These are phyloP conservation scores for Mucor piriformis DNA, from an alignment of 371 early-diverging fungal genomes.

Conservation along the genomic window DNA sequence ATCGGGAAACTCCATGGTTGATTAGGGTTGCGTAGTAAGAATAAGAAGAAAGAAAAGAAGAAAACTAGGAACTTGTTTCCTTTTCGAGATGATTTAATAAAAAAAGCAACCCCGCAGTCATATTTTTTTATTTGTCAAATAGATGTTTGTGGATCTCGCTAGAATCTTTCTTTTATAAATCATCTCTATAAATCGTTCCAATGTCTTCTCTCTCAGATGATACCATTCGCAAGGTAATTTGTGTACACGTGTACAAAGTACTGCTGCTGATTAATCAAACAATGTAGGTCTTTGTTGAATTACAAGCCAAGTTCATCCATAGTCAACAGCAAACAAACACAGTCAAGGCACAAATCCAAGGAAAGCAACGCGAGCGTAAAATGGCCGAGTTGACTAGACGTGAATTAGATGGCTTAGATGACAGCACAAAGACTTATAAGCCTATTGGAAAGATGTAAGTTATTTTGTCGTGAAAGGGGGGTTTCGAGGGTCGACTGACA, in stretches of 20 bases:
- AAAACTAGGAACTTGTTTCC: slow-evolving; percentile 4
- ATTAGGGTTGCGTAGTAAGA: neutral
- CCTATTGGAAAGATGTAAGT: slow-evolving; percentile 81
- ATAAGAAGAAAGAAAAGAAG: neutral
- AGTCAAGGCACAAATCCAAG: slow-evolving; percentile 71
- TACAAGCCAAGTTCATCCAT: slow-evolving; percentile 63
- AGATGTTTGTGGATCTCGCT: neutral
- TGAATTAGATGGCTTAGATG: slow-evolving; percentile 66
- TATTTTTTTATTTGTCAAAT: neutral
- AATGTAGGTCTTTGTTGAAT: slow-evolving; percentile 62
- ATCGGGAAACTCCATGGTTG: slow-evolving; percentile 54
- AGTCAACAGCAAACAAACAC: slow-evolving; percentile 67
- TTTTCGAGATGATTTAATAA: no score
- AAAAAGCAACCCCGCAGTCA: no score
- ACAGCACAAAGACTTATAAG: slow-evolving; percentile 66
- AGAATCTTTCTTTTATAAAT: neutral
- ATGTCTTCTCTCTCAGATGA: slow-evolving; percentile 54
- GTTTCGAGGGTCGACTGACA: neutral
- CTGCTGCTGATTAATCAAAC: neutral
- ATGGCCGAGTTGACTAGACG: slow-evolving; percentile 73
- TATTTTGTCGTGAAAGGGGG: neutral
- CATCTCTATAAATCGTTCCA: neutral
- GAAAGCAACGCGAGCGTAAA: slow-evolving; percentile 72
- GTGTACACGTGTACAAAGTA: neutral
- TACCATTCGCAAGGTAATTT: slow-evolving; percentile 46